Evolutionary conservation across 2,329 filamentous ascomycete genomes (phyloP).

Genomic region (Chalara sp.): DNA sequence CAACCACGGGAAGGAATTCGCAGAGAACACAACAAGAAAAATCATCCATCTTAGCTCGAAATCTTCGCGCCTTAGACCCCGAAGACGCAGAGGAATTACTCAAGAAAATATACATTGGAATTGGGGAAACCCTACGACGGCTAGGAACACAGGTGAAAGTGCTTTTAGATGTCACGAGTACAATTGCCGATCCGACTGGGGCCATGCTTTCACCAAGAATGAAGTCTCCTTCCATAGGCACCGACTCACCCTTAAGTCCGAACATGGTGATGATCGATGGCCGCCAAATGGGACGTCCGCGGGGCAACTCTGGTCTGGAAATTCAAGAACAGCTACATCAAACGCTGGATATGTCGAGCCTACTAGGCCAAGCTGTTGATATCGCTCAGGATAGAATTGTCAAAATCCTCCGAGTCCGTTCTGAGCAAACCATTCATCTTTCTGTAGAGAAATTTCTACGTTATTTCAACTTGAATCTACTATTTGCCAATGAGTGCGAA

Average conservation of each 20-base stretch:
- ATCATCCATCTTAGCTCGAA: slow-evolving; percentile 79
- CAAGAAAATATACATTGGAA: slow-evolving; percentile 74
- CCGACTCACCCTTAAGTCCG: slow-evolving; percentile 13
- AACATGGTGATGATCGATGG: slow-evolving; percentile 22
- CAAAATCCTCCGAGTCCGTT: slow-evolving; percentile 69
- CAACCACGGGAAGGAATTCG: slow-evolving; percentile 64
- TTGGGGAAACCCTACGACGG: slow-evolving; percentile 80
- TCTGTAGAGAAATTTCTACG: slow-evolving; percentile 66
- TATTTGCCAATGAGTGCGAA: slow-evolving; percentile 83
- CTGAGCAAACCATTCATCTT: slow-evolving; percentile 64
- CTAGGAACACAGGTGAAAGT: slow-evolving; percentile 90
- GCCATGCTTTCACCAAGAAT: slow-evolving; percentile 9
- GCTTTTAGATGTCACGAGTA: slow-evolving; percentile 86
- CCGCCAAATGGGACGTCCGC: slow-evolving; percentile 12
- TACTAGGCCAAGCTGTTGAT: slow-evolving; percentile 75
- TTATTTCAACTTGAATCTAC: slow-evolving; percentile 75
- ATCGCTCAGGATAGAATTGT: slow-evolving; percentile 71
- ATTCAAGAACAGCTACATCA: slow-evolving; percentile 72
- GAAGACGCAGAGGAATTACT: slow-evolving; percentile 82
- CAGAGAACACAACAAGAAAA: slow-evolving; percentile 78
- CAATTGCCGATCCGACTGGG: slow-evolving; percentile 26
- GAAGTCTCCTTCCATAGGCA: slow-evolving; percentile 21
- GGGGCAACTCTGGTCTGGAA: slow-evolving; percentile 15
- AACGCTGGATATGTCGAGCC: slow-evolving; percentile 67
- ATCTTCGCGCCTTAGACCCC: slow-evolving; percentile 75